phyloP scores from a whole-genome alignment of 2,329 filamentous ascomycete species.

The Pestalotiopsis fici region DNA sequence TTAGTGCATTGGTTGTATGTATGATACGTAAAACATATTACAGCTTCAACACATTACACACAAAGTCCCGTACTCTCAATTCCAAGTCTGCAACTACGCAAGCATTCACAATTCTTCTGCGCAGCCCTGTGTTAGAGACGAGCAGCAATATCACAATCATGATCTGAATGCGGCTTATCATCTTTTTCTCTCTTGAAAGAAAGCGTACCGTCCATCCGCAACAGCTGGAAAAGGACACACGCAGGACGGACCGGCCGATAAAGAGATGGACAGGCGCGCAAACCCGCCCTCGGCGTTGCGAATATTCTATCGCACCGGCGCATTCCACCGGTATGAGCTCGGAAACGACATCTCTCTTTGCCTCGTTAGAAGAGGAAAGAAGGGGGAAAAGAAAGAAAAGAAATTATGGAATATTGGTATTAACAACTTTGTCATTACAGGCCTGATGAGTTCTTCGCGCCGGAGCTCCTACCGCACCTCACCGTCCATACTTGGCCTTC shows the following conservation, averaged over 20 bases:
- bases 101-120: neutral
- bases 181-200: neutral
- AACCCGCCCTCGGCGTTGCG: constrained; percentile 83
- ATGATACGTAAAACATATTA: neutral
- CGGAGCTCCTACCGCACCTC: constrained; percentile 64
- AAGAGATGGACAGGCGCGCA: constrained; percentile 48
- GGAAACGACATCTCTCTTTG: too few relatives aligned
- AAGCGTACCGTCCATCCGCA: neutral
- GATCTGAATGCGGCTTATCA: neutral
- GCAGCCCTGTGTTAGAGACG: neutral
- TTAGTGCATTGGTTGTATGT: neutral
- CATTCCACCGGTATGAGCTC: constrained; percentile 64
- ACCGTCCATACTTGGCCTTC: constrained; percentile 85
- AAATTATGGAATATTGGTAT: neutral
- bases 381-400: too few relatives aligned
- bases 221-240: neutral
- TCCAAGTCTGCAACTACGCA: neutral
- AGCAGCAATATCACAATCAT: neutral
- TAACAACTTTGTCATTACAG: constrained; percentile 36
- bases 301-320: constrained; percentile 76
- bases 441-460: constrained; percentile 68
- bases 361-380: neutral
- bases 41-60: neutral
- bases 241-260: neutral
- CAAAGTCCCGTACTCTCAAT: neutral